Evolutionary conservation across 495 filamentous ascomycete genomes (phyloP), one percentile per base, ranked within the genome.

Genomic region (Neurospora sp.): DNA sequence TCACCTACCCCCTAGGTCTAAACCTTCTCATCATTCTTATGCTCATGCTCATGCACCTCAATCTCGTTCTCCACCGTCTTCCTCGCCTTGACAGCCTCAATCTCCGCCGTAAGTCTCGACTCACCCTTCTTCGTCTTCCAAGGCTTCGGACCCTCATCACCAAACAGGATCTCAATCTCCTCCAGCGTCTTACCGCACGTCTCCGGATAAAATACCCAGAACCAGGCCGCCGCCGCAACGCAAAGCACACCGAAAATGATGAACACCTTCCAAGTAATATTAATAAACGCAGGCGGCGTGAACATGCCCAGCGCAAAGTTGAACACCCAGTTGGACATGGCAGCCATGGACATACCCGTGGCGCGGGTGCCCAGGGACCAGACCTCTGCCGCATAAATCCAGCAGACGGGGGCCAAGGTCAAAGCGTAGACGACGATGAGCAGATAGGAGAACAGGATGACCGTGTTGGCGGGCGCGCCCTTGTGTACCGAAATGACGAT

Each of bases 231-330:
- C 71, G 90, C 90, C 4, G 80, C 85, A 0, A 89, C 78, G 74
- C 90, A 93, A 22, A 94, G 86, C 0, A 89, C 85, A 2, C 91
- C 92, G 71, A 94, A 93, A 73, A 94, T 89, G 74, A 93, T 90
- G 73, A 92, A 93, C 0, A 87, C 84, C 79, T 89, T 90, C 85
- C 90, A 93, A 45, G 85, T 84, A 75, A 93, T 93, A 79, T 92
- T 92, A 72, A 85, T 81, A 79, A 94, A 91, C 0, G 86, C 89
- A 0, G 90, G 89, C 1, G 91, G 90, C 5, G 90, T 86, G 78
- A 93, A 93, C 77, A 90, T 85, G 5, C 88, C 90, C 4, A 93
- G 80, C 0, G 90, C 90, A 75, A 92, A 92, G 83, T 92, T 92
- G 85, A 92, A 93, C 18, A 91, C 84, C 91, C 91, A 92, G 80